Evolutionary conservation across 192 early-diverging fungal genomes (phyloP).

Genomic region (Funneliformis geosporum): DNA sequence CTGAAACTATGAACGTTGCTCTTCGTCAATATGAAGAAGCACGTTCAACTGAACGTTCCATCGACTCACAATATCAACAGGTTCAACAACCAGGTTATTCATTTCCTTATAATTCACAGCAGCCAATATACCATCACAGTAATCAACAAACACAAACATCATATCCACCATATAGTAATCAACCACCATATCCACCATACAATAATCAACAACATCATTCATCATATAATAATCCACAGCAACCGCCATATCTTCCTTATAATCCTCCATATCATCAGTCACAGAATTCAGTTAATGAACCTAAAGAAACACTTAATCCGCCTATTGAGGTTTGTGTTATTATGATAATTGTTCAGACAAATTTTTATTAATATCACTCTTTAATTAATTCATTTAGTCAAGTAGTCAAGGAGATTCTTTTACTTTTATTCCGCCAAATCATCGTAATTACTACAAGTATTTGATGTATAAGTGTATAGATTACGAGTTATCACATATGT

Average conservation of each 20-base stretch:
- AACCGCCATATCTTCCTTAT: background rate
- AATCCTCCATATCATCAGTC: background rate
- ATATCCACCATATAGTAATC: background rate
- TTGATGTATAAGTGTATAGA: conserved; percentile 66
- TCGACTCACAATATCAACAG: conserved; percentile 8
- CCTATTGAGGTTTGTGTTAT: background rate
- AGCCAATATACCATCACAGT: background rate
- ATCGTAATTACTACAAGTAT: conserved; percentile 58
- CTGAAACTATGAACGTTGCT: conserved; percentile 18
- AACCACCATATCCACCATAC: background rate
- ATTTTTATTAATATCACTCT: background rate
- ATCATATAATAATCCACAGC: background rate
- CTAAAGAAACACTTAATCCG: background rate
- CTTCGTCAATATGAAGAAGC: background rate
- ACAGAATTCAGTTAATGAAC: background rate
- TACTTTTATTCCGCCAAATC: conserved; percentile 59
- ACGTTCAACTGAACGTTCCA: background rate
- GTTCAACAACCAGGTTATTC: background rate
- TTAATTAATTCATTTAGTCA: background rate
- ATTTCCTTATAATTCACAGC: background rate
- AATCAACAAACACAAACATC: no score
- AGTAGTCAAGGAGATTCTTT: conserved; percentile 29
- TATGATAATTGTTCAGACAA: background rate
- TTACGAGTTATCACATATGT: conserved; percentile 47
- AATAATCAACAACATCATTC: no score